A percentile compares a stretch with the other conserved stretches of the same genome.
Evolutionary conservation across 192 early-diverging fungal genomes (phyloP).

Genomic region (Spinellus fusiger): DNA sequence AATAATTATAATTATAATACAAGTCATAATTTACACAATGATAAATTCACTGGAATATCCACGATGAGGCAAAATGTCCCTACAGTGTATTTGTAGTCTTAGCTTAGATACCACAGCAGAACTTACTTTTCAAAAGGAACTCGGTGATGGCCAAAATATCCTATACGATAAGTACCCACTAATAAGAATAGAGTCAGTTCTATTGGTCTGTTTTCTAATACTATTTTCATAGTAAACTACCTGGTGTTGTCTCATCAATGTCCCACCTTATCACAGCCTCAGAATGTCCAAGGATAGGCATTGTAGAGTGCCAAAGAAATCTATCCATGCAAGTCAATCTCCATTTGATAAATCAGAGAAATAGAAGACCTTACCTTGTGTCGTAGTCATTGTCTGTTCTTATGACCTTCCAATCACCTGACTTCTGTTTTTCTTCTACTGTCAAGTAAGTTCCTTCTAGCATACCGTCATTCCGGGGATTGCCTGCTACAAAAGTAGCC

Average conservation of each 20-base stretch:
- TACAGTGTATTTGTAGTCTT: background rate
- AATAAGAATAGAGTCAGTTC: background rate
- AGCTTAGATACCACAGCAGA: background rate
- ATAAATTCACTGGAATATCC: constrained; percentile 17
- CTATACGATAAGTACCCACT: constrained; percentile 20
- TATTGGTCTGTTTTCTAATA: background rate
- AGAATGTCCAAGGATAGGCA: constrained; percentile 12
- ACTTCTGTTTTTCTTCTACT: constrained; percentile 9
- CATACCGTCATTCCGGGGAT: constrained; percentile 24
- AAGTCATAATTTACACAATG: background rate
- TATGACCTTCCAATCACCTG: constrained; percentile 14
- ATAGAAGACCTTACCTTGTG: constrained; percentile 8
- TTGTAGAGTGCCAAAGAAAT: constrained; percentile 19
- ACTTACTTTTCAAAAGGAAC: constrained; percentile 15
- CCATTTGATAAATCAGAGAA: background rate
- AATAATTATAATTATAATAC: background rate
- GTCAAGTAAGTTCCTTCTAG: constrained; percentile 20
- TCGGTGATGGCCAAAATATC: constrained; percentile 23
- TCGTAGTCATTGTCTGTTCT: constrained; percentile 25
- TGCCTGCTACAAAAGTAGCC: constrained; percentile 25
- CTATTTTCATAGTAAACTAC: background rate
- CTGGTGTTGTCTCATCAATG: background rate
- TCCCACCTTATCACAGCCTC: constrained; percentile 18
- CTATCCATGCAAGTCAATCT: background rate
- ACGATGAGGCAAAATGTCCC: background rate